Base-by-base conservation (phyloP, 768 basidiomycete species). In the Collybia nuda region DNA sequence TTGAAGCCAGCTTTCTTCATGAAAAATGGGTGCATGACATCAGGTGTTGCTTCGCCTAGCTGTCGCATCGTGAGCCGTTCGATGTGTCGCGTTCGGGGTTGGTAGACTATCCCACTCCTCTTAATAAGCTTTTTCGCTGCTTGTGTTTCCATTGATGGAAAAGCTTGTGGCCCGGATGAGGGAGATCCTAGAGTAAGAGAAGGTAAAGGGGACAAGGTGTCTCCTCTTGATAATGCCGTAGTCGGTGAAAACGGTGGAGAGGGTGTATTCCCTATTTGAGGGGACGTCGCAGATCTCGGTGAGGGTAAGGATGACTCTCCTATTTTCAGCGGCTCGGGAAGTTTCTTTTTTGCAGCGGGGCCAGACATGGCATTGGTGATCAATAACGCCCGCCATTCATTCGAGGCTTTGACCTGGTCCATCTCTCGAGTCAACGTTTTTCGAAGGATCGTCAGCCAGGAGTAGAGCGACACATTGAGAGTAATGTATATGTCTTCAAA, bases 1-100 rank as follows among this genome's bases (percentile, higher is more conserved):
- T 82, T 90, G 70, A 93, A 90, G 0, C 90, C 88, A 1, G 88
- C 83, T 61, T 83, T 88, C 60, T 90, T 86, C 81, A 86, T 87
- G 69, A 90, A 90, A 68, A 90, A 89, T 2, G 87, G 87, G 63
- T 88, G 88, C 88, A 88, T 88, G 18, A 90, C 86, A 58, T 91
- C 88, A 1, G 90, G 89, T 0, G 89, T 90, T n/a, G 88, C 90
- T 63, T 93, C 88, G 26, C 91, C 92, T 11, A 93, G 72, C 63
- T 93, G 92, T 22, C 88, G 81, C 82, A 92, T 86, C 18, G 85
- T 88, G 47, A 92, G 67, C n/a, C 87, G 81, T 57, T 91, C 87
- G 50, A 91, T 90, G 47, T 78, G 76, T 40, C 89, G 76, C 19
- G 70, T 69, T n/a, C 75, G 75, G 1, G 80, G 79, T 46, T 68